Evolutionary conservation across 2,329 filamentous ascomycete species (phyloP).

Genomic region (Hypoxylon sp.): DNA sequence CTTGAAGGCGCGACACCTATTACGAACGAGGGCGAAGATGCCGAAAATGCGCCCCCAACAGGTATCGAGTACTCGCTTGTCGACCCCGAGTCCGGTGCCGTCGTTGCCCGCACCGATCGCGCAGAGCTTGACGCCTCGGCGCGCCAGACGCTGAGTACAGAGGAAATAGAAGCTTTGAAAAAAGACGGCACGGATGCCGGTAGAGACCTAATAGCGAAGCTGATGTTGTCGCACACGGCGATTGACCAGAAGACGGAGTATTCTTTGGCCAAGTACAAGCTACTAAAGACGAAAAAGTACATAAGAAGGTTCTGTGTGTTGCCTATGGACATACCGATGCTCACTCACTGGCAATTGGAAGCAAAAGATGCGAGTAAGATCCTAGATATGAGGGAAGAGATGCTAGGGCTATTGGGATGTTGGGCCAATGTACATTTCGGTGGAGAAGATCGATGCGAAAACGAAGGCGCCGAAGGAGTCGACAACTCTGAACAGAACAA

Average conservation of each 20-base stretch:
- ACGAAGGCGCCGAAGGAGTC: slow-evolving; percentile 47
- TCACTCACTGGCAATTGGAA: slow-evolving; percentile 83
- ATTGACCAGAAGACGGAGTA: slow-evolving; percentile 96
- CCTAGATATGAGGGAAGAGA: slow-evolving; percentile 88
- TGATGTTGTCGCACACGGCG: slow-evolving; percentile 89
- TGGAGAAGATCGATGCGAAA: slow-evolving; percentile 55
- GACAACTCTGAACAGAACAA: slow-evolving; percentile 44
- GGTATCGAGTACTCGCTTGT: slow-evolving; percentile 64
- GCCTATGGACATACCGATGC: slow-evolving; percentile 82
- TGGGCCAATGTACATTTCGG: slow-evolving; percentile 91
- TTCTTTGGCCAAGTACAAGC: slow-evolving; percentile 94
- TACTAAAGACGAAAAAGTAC: slow-evolving; percentile 95
- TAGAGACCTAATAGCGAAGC: slow-evolving; percentile 91
- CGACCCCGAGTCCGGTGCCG: slow-evolving; percentile 62
- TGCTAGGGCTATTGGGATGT: slow-evolving; percentile 83
- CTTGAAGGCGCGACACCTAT: slow-evolving; percentile 57
- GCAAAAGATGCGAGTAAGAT: slow-evolving; percentile 86
- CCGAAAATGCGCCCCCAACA: slow-evolving; percentile 60
- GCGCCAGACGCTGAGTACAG: slow-evolving; percentile 82
- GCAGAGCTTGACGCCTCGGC: slow-evolving; percentile 73
- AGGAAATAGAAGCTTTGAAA: slow-evolving; percentile 81
- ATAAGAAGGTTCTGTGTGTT: slow-evolving; percentile 88
- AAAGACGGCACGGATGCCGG: slow-evolving; percentile 83
- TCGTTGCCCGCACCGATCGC: slow-evolving; percentile 70
- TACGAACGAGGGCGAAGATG: slow-evolving; percentile 57